Conservation (phyloP, 2,329 filamentous ascomycete genomes). For the Calonectria henricotiae region DNA sequence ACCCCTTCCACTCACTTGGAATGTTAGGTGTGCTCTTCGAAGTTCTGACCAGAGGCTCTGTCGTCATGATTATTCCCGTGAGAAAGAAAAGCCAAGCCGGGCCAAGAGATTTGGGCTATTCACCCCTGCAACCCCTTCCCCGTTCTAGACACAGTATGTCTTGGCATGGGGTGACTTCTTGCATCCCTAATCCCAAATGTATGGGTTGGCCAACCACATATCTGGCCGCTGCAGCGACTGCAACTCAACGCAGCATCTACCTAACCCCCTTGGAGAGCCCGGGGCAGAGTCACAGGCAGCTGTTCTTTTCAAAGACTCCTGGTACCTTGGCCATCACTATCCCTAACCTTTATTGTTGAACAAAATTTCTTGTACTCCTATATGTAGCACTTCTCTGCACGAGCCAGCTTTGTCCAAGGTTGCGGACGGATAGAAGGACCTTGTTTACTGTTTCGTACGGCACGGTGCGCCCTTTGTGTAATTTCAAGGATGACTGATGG, state of each 20-base stretch:
- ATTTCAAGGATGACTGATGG: not conserved
- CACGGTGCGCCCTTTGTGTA: conserved; percentile 1
- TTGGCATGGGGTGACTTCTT: not conserved
- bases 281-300: not conserved
- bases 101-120: not conserved
- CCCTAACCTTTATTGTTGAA: not conserved
- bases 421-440: not conserved
- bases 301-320: not conserved
- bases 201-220: not conserved
- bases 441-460: not conserved
- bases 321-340: not conserved
- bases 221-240: not conserved
- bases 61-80: no score
- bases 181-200: not conserved
- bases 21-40: no score
- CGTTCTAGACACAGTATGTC: not conserved
- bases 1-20: no score
- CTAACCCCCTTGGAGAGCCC: not conserved
- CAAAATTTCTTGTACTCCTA: not conserved
- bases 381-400: conserved; percentile 12
- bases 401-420: not conserved
- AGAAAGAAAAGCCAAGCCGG: not conserved
- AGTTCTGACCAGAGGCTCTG: no score
- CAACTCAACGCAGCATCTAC: not conserved
- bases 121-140: not conserved